Evolutionary conservation across 371 early-diverging fungal species (phyloP), one percentile per base, ranked within the genome.

Genomic region (Amoeboaphelidium protococcarum): DNA sequence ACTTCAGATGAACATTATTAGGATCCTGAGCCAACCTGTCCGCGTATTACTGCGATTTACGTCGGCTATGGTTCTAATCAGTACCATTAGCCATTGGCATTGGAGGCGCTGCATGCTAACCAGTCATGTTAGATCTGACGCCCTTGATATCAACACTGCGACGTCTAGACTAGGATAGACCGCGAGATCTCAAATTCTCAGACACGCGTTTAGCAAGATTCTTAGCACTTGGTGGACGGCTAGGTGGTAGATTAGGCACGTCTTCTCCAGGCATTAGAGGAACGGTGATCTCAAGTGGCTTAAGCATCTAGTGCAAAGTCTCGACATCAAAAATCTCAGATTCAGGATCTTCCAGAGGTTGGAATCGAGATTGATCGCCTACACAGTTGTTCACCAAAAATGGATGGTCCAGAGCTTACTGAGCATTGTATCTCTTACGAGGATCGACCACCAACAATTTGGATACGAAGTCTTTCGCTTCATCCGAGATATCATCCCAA

Each of bases 401-500:
- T 19, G 68, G 73, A 59, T 90, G 82, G 24, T 63, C 47, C 25
- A 85, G 55, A 0, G 85, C 83, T 51, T 76, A 56, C 0, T 63
- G 56, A 10, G 83, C 83, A 3, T 82, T 82, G 52, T 72, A 67
- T n/a, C 88, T 67, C 31, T 62, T 58, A 22, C 63, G 54, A n/a
- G 77, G 76, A 55, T 81, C 73, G 40, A 80, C 63, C 3, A 76
- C 77, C 46, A 88, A 62, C 44, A 80, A 63, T 31, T 66, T 65
- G 21, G 66, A 59, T 42, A 88, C 76, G 50, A 88, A 85, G 52
- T 81, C 70, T 58, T 82, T 84, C 54, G 83, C 84, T 26, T 71
- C 71, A 2, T 67, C 67, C 13, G 83, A 79, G 26, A 90, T 66
- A 13, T 65, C 50, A 49, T 81, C 79, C 87, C 91, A 92, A 58